Conservation (phyloP, 208 protist species). For the Leishmania braziliensis region DNA sequence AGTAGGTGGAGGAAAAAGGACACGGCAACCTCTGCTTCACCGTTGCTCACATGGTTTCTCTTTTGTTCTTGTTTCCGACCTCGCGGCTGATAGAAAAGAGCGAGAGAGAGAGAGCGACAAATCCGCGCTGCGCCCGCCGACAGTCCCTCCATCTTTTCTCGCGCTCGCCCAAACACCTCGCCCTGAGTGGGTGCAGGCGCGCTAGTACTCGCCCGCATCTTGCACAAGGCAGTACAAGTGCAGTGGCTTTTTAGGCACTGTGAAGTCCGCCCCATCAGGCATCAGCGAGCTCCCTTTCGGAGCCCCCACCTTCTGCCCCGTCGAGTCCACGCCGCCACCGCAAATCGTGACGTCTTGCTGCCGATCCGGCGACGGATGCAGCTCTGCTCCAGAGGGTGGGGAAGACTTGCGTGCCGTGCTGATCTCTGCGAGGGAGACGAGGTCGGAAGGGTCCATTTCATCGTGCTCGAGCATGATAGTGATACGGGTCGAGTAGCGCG, state of each 20-base stretch:
- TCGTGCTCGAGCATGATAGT: slow-evolving; percentile 84
- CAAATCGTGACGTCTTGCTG: slow-evolving; percentile 15
- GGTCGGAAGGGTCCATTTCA: slow-evolving; percentile 58
- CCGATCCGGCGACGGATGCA: slow-evolving; percentile 1
- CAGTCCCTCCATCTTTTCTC: not conserved
- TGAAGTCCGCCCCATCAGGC: not conserved
- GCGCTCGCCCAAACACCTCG: not conserved
- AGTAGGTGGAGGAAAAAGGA: not conserved
- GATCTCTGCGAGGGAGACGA: slow-evolving; percentile 70
- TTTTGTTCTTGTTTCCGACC: not conserved
- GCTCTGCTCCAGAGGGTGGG: not conserved
- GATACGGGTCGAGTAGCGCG: slow-evolving; percentile 75
- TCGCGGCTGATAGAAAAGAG: not conserved
- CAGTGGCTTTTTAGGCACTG: slow-evolving; percentile 13
- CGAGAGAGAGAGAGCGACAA: not conserved
- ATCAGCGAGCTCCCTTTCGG: not conserved
- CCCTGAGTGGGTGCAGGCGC: not conserved
- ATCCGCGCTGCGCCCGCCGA: not conserved
- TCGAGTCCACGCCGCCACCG: slow-evolving; percentile 15
- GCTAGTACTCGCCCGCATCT: slow-evolving; percentile 65
- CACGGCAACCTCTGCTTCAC: not conserved
- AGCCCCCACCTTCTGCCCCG: not conserved
- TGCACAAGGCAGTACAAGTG: slow-evolving; percentile 79
- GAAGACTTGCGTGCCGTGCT: slow-evolving; percentile 31
- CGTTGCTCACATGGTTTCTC: not conserved